Conservation (phyloP, 2,329 filamentous ascomycete genomes). For the Xylaria sp. region DNA sequence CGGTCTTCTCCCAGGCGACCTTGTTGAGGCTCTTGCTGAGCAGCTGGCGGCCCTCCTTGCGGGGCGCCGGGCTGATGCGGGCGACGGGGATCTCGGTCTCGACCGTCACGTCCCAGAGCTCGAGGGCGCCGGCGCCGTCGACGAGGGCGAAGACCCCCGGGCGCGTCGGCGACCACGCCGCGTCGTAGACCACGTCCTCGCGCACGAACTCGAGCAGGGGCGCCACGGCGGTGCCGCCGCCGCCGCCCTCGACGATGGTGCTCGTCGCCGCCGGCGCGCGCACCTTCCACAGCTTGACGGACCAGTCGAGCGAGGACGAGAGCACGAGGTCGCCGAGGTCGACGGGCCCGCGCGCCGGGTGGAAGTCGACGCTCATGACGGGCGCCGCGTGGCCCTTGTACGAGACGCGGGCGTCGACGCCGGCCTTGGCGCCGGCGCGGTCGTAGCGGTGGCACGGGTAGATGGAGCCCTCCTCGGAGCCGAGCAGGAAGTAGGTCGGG, state of each 20-base stretch:
- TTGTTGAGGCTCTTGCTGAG: slow-evolving; percentile 90
- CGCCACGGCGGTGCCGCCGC: slow-evolving; percentile 60
- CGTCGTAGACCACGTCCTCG: slow-evolving; percentile 96
- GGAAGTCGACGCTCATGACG: slow-evolving; percentile 95
- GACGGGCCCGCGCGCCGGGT: slow-evolving; percentile 87
- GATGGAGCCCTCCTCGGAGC: slow-evolving; percentile 94
- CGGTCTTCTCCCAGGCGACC: slow-evolving; percentile 87
- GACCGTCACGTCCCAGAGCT: slow-evolving; percentile 92
- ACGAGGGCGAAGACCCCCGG: slow-evolving; percentile 94
- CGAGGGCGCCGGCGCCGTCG: slow-evolving; percentile 87
- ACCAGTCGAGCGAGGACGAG: slow-evolving; percentile 94
- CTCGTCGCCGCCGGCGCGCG: slow-evolving; percentile 76
- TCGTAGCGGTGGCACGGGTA: slow-evolving; percentile 98
- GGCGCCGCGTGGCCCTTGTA: slow-evolving; percentile 92
- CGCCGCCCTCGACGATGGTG: slow-evolving; percentile 52
- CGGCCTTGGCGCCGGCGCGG: slow-evolving; percentile 93
- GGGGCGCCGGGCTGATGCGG: slow-evolving; percentile 69
- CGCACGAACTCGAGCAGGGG: slow-evolving; percentile 89
- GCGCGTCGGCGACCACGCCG: slow-evolving; percentile 90
- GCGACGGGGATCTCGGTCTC: slow-evolving; percentile 92
- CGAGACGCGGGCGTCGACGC: slow-evolving; percentile 84
- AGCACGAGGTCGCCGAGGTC: slow-evolving; percentile 94
- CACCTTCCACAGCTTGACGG: slow-evolving; percentile 94
- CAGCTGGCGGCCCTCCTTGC: slow-evolving; percentile 67
- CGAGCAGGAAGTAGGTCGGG: slow-evolving; percentile 95